Percentiles rank a stretch among this genome's conserved stretches.
These are phyloP conservation scores for Fomitopsis palustris DNA, from an alignment of 1,284 basidiomycete genomes.

Conservation along the genomic window DNA sequence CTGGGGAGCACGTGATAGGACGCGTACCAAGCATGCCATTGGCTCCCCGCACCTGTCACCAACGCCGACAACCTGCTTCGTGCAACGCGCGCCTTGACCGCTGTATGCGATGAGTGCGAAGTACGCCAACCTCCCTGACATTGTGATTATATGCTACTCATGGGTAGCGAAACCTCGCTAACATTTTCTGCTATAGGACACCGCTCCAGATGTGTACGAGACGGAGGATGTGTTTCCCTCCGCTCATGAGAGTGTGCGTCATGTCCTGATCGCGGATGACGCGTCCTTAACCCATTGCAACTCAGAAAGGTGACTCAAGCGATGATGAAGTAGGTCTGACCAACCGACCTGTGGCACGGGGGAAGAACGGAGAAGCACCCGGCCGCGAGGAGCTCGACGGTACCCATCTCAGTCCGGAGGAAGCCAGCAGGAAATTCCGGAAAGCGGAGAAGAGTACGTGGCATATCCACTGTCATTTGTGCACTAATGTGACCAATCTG, in stretches of 20 bases:
- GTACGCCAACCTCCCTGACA: constrained; percentile 87
- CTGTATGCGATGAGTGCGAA: constrained; percentile 55
- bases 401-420: constrained; percentile 47
- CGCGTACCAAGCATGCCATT: background rate
- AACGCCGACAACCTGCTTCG: too few species aligned
- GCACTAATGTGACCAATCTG: too few species aligned
- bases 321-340: constrained; percentile 56
- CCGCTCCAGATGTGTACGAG: constrained; percentile 89
- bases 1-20: background rate
- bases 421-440: constrained; percentile 63
- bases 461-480: background rate
- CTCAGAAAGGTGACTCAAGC: constrained; percentile 56
- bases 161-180: background rate
- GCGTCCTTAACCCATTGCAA: background rate
- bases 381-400: constrained; percentile 49
- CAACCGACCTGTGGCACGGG: constrained; percentile 32
- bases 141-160: constrained; percentile 48
- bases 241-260: constrained; percentile 42
- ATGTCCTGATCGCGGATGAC: background rate
- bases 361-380: constrained; percentile 31
- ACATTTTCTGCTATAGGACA: constrained; percentile 55
- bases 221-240: constrained; percentile 75
- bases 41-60: too few species aligned
- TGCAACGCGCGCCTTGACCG: background rate
- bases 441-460: constrained; percentile 59